Percentiles rank a stretch among this genome's conserved stretches.
Evolutionary conservation across 1,139 yeast genomes (phyloP).

Genomic region (Nadsonia commutata): DNA sequence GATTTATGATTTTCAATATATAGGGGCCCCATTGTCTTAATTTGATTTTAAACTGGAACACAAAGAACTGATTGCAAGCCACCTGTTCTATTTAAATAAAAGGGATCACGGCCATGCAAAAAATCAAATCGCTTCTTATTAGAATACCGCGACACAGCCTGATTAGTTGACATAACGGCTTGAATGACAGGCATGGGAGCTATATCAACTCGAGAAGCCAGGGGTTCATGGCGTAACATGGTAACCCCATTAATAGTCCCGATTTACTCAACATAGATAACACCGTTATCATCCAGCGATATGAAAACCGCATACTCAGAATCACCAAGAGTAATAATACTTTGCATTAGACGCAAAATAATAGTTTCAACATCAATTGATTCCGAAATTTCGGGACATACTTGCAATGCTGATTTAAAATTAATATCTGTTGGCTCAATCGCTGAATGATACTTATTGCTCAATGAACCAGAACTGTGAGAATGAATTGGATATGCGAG

Average conservation of each 20-base stretch:
- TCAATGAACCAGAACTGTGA: background rate
- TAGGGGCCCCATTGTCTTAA: slow-evolving; percentile 33
- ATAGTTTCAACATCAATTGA: slow-evolving; percentile 30
- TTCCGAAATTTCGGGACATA: slow-evolving; percentile 38
- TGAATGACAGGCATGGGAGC: slow-evolving; percentile 32
- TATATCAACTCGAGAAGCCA: slow-evolving; percentile 30
- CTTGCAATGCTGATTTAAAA: slow-evolving; percentile 21
- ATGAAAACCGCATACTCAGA: slow-evolving; percentile 36
- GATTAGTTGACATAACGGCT: slow-evolving; percentile 30
- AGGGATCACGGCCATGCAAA: slow-evolving; percentile 29
- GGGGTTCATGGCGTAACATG: slow-evolving; percentile 27
- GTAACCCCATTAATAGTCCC: slow-evolving; percentile 29
- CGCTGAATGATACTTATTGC: background rate
- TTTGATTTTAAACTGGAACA: slow-evolving; percentile 33
- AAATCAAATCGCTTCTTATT: slow-evolving; percentile 27
- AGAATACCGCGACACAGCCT: slow-evolving; percentile 26
- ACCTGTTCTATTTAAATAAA: slow-evolving; percentile 26
- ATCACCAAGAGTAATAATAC: slow-evolving; percentile 29
- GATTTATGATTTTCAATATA: slow-evolving; percentile 30
- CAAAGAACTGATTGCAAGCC: slow-evolving; percentile 27
- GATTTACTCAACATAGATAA: slow-evolving; percentile 30
- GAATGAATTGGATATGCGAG: no score
- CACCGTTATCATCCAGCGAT: slow-evolving; percentile 24
- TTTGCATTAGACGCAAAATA: slow-evolving; percentile 28
- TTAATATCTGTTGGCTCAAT: slow-evolving; percentile 8